Evolutionary conservation across 2,329 filamentous ascomycete genomes (phyloP).

Genomic region (Septoria petroselini): DNA sequence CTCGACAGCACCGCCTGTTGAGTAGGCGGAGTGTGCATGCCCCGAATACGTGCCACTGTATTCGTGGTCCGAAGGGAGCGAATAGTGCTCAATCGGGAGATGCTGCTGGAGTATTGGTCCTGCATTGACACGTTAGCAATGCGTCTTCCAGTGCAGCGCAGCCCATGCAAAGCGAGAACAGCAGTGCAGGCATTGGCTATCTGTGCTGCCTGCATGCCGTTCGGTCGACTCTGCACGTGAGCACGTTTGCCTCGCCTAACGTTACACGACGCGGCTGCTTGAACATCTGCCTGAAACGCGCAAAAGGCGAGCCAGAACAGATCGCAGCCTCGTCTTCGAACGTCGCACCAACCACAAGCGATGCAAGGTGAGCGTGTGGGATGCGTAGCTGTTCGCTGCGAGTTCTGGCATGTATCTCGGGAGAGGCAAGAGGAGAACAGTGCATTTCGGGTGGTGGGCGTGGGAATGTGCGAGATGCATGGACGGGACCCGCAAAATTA

Average conservation of each 20-base stretch:
- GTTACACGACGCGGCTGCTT: constrained; percentile 27
- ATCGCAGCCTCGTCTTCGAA: not conserved
- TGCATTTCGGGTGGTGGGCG: constrained; percentile 13
- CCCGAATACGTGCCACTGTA: constrained; percentile 46
- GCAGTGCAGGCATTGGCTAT: constrained; percentile 12
- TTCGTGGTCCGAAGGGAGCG: constrained; percentile 45
- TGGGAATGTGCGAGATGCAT: constrained; percentile 25
- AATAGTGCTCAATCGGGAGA: constrained; percentile 43
- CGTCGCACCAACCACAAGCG: constrained; percentile 20
- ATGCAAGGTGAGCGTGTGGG: constrained; percentile 17
- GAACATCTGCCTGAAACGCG: constrained; percentile 11
- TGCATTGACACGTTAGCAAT: constrained; percentile 44
- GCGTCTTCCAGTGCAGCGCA: constrained; percentile 11
- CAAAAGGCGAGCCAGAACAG: constrained; percentile 9
- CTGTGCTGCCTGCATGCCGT: constrained; percentile 4
- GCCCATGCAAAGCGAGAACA: constrained; percentile 17
- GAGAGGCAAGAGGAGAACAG: not conserved
- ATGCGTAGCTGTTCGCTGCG: constrained; percentile 14
- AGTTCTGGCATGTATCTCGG: not conserved
- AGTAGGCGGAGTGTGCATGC: constrained; percentile 46
- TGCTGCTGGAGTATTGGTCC: constrained; percentile 47
- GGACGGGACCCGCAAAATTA: constrained; percentile 25
- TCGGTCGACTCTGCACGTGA: constrained; percentile 24
- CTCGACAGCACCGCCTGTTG: constrained; percentile 45
- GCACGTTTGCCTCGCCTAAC: constrained; percentile 24